These are phyloP conservation scores for Iberis pinnata DNA, from an alignment of 345 rosid genomes.

Conservation along the genomic window DNA sequence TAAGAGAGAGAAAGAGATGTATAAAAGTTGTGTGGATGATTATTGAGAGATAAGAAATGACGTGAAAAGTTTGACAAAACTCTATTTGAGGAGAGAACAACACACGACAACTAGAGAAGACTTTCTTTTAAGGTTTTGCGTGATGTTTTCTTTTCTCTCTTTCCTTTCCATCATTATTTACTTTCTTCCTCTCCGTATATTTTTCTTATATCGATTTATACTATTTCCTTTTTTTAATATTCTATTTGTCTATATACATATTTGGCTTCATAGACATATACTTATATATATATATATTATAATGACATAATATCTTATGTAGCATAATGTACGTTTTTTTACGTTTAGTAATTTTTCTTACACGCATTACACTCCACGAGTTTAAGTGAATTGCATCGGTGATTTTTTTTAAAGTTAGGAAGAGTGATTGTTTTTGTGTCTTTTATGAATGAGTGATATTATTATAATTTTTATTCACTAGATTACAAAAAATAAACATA, in stretches of 20 bases:
- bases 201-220: conserved; percentile 4
- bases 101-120: conserved; percentile 26
- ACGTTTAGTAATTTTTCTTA: background rate
- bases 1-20: no score
- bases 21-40: no score
- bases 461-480: no score
- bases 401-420: no score
- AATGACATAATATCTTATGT: background rate
- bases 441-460: no score
- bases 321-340: background rate
- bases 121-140: conserved; percentile 36
- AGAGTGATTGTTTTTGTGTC: no score
- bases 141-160: conserved; percentile 31
- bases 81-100: conserved; percentile 20
- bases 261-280: background rate
- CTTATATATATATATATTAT: background rate
- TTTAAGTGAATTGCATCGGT: no score
- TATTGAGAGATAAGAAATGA: conserved; percentile 15
- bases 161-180: conserved; percentile 30
- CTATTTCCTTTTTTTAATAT: conserved; percentile 5
- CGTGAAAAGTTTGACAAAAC: conserved; percentile 24
- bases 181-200: conserved; percentile 19
- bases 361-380: conserved; percentile 1
- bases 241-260: conserved; percentile 12
- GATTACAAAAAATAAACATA: no score